A percentile compares a stretch with the other conserved stretches of the same genome.
phyloP scores from a whole-genome alignment of 345 rosid species.

The Noccaea caerulescens region DNA sequence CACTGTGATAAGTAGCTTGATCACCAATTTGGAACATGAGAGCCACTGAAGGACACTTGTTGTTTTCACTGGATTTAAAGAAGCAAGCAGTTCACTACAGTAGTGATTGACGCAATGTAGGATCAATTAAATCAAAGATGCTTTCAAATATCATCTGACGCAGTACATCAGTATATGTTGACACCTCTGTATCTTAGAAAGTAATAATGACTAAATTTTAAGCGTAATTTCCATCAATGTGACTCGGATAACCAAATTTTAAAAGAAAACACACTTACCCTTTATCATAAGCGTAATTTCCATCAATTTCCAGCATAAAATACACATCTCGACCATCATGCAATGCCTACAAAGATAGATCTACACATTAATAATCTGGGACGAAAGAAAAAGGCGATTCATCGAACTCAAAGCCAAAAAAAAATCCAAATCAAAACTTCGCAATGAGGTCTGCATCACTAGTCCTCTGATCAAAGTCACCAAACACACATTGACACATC shows the following conservation, averaged over 20 bases:
- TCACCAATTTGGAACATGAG: slow-evolving; percentile 94
- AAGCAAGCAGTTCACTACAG: slow-evolving; percentile 32
- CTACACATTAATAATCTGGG: neutral
- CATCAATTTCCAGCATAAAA: slow-evolving; percentile 88
- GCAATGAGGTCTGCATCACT: neutral
- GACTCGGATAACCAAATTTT: neutral
- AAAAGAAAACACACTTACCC: slow-evolving; percentile 54
- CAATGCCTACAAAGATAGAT: slow-evolving; percentile 62
- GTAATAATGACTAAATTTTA: neutral
- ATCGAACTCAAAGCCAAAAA: neutral
- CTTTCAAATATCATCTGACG: slow-evolving; percentile 18
- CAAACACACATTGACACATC: slow-evolving; percentile 13
- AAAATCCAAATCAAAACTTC: slow-evolving; percentile 22
- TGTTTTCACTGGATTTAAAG: slow-evolving; percentile 62
- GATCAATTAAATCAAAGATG: slow-evolving; percentile 3
- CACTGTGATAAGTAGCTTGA: slow-evolving; percentile 83
- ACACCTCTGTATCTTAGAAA: slow-evolving; percentile 8
- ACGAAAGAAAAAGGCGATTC: neutral
- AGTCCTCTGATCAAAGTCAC: slow-evolving; percentile 2
- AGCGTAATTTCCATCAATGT: no score
- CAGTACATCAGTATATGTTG: slow-evolving; percentile 10
- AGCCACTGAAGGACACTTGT: slow-evolving; percentile 83
- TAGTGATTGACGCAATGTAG: slow-evolving; percentile 23
- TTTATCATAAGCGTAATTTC: slow-evolving; percentile 75
- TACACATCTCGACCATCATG: slow-evolving; percentile 87